These are phyloP conservation scores for Aspergillus olivimuriae DNA, from an alignment of 495 filamentous ascomycete species.

Conservation along the genomic window DNA sequence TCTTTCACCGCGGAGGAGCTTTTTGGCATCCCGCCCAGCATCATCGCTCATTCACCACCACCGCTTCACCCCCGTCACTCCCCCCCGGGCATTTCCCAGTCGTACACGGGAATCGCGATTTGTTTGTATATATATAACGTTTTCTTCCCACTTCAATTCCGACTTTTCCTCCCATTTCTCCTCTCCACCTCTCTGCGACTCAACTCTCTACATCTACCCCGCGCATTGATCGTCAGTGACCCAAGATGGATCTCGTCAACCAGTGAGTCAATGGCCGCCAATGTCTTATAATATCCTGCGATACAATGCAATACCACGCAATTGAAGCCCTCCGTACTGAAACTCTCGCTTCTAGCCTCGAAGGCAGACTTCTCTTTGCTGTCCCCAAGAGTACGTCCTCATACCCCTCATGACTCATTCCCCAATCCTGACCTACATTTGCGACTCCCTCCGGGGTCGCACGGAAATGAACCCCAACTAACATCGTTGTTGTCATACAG, in stretches of 20 bases:
- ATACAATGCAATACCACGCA: too few relatives aligned
- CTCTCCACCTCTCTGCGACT: background rate
- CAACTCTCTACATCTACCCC: slow-evolving; percentile 18
- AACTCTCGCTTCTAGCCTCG: slow-evolving; percentile 43
- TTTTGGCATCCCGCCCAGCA: too few relatives aligned
- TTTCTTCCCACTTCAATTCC: background rate
- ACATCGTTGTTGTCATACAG: slow-evolving; percentile 43
- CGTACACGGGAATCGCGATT: too few relatives aligned
- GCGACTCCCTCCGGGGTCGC: too few relatives aligned
- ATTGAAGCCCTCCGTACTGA: slow-evolving; percentile 2
- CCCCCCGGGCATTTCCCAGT: too few relatives aligned
- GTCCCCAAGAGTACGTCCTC: slow-evolving; percentile 84
- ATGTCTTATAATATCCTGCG: too few relatives aligned
- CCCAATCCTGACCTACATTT: too few relatives aligned
- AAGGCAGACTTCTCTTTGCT: slow-evolving; percentile 90
- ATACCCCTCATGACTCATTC: slow-evolving; percentile 18
- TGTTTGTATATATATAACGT: too few relatives aligned
- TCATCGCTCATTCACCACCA: too few relatives aligned
- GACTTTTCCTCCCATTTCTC: slow-evolving; percentile 2
- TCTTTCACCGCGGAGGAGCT: too few relatives aligned
- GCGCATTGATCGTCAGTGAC: slow-evolving; percentile 19
- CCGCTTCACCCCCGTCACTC: too few relatives aligned
- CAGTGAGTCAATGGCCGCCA: slow-evolving; percentile 55
- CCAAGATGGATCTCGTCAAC: slow-evolving; percentile 86
- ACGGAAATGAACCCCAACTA: background rate